Evolutionary conservation across 164 flowering plant species (phyloP).

Genomic region (Vitis rotundifolia): DNA sequence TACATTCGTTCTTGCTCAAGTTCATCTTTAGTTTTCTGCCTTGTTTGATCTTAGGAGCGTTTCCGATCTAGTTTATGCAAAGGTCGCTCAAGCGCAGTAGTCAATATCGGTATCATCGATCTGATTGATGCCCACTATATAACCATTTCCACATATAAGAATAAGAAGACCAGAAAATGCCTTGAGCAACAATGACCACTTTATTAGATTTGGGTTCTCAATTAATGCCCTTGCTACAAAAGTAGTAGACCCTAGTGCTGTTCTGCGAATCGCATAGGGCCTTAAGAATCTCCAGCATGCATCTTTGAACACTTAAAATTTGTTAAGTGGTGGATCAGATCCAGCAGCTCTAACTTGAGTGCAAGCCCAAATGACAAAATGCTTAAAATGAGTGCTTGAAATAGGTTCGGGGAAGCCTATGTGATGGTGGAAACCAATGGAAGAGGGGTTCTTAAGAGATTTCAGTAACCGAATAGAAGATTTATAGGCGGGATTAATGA

Average conservation of each 20-base stretch:
- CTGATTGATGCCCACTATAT: constrained; percentile 98
- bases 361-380: constrained; percentile 55
- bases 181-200: constrained; percentile 80
- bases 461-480: constrained; percentile 1
- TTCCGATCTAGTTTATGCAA: too few relatives aligned
- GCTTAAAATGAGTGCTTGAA: constrained; percentile 9
- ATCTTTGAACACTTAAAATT: constrained; percentile 64
- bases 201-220: constrained; percentile 81
- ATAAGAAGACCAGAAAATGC: constrained; percentile 88
- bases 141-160: constrained; percentile 93
- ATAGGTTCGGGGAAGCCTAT: constrained; percentile 14
- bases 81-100: too few relatives aligned
- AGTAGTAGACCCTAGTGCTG: constrained; percentile 80
- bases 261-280: constrained; percentile 98
- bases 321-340: constrained; percentile 58
- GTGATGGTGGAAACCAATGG: constrained; percentile 5
- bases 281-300: constrained; percentile 94
- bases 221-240: constrained; percentile 86
- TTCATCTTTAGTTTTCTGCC: too few relatives aligned
- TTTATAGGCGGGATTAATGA: constrained; percentile 17
- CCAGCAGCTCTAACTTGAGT: constrained; percentile 73
- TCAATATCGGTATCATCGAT: constrained; percentile 94
- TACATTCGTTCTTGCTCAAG: too few relatives aligned
- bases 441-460: background rate
- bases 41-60: too few relatives aligned